Conservation (phyloP, 2,329 filamentous ascomycete genomes). For the Neofusicoccum kwambonambiense region DNA sequence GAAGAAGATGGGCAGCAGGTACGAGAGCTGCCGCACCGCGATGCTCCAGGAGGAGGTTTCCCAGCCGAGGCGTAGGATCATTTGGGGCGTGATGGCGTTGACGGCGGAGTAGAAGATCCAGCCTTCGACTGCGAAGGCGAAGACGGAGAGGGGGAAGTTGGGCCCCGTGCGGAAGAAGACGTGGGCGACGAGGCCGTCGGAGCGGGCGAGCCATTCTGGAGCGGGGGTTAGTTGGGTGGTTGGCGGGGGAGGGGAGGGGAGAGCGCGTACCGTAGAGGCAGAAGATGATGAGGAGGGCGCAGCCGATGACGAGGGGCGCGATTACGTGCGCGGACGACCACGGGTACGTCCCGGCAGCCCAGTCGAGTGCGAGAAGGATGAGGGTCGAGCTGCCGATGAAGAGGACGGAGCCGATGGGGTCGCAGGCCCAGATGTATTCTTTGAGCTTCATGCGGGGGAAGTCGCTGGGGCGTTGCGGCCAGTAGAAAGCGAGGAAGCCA, state of each 20-base stretch:
- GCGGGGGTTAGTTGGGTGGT: background rate
- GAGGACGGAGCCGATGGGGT: constrained; percentile 32
- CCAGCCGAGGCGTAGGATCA: constrained; percentile 33
- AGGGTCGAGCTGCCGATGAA: constrained; percentile 36
- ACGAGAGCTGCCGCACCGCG: constrained; percentile 30
- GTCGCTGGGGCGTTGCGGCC: constrained; percentile 42
- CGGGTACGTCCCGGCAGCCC: constrained; percentile 32
- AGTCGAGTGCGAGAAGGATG: constrained; percentile 40
- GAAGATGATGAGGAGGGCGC: constrained; percentile 33
- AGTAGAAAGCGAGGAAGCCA: constrained; percentile 51
- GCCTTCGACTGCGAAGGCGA: constrained; percentile 58
- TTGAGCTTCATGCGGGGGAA: constrained; percentile 40
- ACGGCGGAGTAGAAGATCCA: constrained; percentile 53
- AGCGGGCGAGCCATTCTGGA: constrained; percentile 56
- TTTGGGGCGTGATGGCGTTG: constrained; percentile 32
- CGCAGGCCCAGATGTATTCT: constrained; percentile 36
- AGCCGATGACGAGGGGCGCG: constrained; percentile 38
- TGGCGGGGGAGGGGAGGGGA: background rate
- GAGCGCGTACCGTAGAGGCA: constrained; percentile 30
- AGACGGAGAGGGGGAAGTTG: constrained; percentile 56
- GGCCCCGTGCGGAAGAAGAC: constrained; percentile 55
- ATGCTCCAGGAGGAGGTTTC: constrained; percentile 32
- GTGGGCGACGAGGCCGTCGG: constrained; percentile 56
- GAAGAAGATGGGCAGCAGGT: constrained; percentile 27
- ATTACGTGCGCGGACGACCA: constrained; percentile 39